phyloP scores from a whole-genome alignment of 2,329 filamentous ascomycete genomes.

The Dactylellina parvicollis region DNA sequence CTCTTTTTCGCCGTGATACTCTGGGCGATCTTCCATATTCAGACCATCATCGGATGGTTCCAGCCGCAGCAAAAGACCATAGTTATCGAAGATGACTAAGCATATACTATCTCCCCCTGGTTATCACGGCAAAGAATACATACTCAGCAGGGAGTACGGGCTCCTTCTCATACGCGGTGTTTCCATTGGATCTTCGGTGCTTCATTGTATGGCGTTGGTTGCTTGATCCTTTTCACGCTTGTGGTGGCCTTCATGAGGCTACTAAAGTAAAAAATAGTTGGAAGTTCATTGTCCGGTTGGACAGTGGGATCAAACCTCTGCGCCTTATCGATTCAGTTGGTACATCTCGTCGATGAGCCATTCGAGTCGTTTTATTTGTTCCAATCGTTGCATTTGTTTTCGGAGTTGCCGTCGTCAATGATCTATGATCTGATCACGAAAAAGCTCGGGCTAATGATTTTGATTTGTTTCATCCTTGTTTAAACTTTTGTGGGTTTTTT shows the following conservation, averaged over 20 bases:
- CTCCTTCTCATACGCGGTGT: not conserved
- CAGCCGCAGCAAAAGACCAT: constrained; percentile 38
- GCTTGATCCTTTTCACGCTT: not conserved
- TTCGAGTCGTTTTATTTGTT: not conserved
- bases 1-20: constrained; percentile 50
- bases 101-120: not conserved
- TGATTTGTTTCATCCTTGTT: not conserved
- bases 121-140: not conserved
- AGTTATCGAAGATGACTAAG: constrained; percentile 40
- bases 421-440: not conserved
- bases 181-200: not conserved
- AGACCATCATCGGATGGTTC: constrained; percentile 49
- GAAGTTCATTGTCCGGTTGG: not conserved
- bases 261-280: not conserved
- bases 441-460: not conserved
- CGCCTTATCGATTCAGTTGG: not conserved
- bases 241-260: not conserved
- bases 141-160: not conserved
- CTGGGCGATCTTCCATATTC: constrained; percentile 50
- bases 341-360: not conserved
- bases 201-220: not conserved
- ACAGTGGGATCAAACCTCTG: not conserved
- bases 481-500: not conserved
- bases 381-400: constrained; percentile 5
- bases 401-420: constrained; percentile 3